A percentile compares a stretch with the other conserved stretches of the same genome.
These are phyloP conservation scores for Rosa hybrid DNA, from an alignment of 331 rosid species.

Conservation along the genomic window DNA sequence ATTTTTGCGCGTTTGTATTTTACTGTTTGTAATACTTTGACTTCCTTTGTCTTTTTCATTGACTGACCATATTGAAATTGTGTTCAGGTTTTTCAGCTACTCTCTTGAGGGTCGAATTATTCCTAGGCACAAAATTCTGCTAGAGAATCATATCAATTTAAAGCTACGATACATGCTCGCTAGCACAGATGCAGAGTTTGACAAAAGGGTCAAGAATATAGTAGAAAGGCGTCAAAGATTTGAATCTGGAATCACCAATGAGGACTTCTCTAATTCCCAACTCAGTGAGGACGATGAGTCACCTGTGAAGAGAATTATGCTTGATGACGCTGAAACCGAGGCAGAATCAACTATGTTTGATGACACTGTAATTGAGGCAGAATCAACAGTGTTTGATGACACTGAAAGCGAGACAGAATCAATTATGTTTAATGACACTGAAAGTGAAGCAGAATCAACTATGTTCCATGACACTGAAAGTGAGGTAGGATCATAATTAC, in stretches of 20 bases:
- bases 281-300: constrained; percentile 14
- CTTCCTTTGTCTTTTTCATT: background rate
- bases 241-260: constrained; percentile 45
- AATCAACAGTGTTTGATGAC: constrained; percentile 9
- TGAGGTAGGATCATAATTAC: constrained; percentile 21
- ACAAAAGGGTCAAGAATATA: constrained; percentile 51
- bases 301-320: constrained; percentile 3
- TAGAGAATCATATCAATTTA: constrained; percentile 66
- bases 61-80: constrained; percentile 18
- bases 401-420: constrained; percentile 16
- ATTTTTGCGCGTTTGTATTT: background rate
- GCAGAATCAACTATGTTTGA: background rate
- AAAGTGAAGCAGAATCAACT: constrained; percentile 13
- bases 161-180: constrained; percentile 86
- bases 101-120: constrained; percentile 84
- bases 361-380: background rate
- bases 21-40: background rate
- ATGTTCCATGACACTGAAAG: constrained; percentile 6
- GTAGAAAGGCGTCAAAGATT: constrained; percentile 53
- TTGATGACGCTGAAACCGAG: constrained; percentile 19
- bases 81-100: constrained; percentile 83
- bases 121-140: constrained; percentile 86
- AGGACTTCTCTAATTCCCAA: constrained; percentile 20
- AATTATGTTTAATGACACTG: constrained; percentile 5
- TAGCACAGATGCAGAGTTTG: constrained; percentile 69